A percentile compares a stretch with the other conserved stretches of the same genome.
These are phyloP conservation scores for Xanthoconium purpureum DNA, from an alignment of 768 basidiomycete species.

Conservation along the genomic window DNA sequence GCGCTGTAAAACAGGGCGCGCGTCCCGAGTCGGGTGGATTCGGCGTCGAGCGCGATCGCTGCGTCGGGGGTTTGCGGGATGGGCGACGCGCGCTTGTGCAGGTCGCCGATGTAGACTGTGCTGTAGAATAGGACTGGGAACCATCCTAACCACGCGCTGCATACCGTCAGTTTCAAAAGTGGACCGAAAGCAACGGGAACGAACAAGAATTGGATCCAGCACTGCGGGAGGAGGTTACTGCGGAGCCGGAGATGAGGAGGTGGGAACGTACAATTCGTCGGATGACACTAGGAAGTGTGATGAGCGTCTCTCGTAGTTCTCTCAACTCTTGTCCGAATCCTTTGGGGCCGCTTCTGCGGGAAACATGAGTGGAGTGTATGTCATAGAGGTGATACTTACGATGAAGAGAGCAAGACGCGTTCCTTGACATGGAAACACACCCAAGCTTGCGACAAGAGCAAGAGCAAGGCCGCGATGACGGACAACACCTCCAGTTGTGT, in stretches of 20 bases:
- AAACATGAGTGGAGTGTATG: constrained; percentile 1
- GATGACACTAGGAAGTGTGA: constrained; percentile 69
- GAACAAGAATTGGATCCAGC: constrained; percentile 77
- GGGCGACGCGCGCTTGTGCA: constrained; percentile 58
- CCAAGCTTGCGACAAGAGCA: constrained; percentile 62
- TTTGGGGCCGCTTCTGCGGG: constrained; percentile 20
- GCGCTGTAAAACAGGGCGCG: constrained; percentile 80
- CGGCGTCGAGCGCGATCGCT: constrained; percentile 46
- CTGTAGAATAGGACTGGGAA: constrained; percentile 90
- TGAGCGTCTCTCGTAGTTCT: constrained; percentile 70
- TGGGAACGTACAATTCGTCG: constrained; percentile 66
- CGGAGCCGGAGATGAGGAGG: constrained; percentile 1
- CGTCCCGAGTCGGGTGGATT: constrained; percentile 80
- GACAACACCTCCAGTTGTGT: constrained; percentile 81
- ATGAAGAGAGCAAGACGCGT: constrained; percentile 55
- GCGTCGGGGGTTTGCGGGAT: constrained; percentile 29
- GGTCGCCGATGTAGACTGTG: constrained; percentile 82
- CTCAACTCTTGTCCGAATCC: constrained; percentile 45
- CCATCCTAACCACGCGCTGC: constrained; percentile 84
- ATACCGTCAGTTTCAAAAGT: constrained; percentile 1
- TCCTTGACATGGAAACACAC: constrained; percentile 68
- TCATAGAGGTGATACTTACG: constrained; percentile 11
- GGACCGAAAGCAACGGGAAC: constrained; percentile 21
- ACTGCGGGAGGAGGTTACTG: constrained; percentile 41
- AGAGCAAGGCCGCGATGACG: constrained; percentile 64